Percentiles rank a stretch among this genome's conserved stretches.
Conservation (phyloP, 2,329 filamentous ascomycete genomes). For the Monilinia vaccinii-corymbosi region DNA sequence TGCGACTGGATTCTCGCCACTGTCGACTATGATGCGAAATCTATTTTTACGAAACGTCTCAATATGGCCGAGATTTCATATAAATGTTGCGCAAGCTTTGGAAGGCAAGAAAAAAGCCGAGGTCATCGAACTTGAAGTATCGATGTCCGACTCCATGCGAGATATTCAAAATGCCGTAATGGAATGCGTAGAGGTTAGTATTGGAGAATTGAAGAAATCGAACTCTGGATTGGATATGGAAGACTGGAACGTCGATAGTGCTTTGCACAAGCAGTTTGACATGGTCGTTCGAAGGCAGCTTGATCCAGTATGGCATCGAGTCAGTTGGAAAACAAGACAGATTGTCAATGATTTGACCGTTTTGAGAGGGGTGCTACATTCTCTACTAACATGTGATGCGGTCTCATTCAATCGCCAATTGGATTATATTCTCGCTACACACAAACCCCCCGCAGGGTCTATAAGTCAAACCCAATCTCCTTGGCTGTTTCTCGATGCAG, state of each 20-base stretch:
- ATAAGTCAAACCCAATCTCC: constrained; percentile 84
- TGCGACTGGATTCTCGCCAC: constrained; percentile 74
- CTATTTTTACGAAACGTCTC: constrained; percentile 83
- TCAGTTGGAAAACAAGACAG: constrained; percentile 89
- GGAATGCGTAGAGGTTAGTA: constrained; percentile 92
- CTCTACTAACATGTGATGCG: constrained; percentile 74
- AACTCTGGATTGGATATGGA: constrained; percentile 90
- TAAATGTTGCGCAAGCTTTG: constrained; percentile 78
- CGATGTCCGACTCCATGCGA: constrained; percentile 90
- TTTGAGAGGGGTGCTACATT: constrained; percentile 73
- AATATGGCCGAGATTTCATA: constrained; percentile 88
- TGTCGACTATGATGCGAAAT: constrained; percentile 86
- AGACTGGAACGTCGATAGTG: constrained; percentile 93
- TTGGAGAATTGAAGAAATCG: constrained; percentile 84
- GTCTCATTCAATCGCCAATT: constrained; percentile 89
- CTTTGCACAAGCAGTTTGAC: constrained; percentile 87
- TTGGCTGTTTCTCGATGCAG: constrained; percentile 92
- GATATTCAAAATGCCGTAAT: constrained; percentile 91
- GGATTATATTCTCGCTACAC: constrained; percentile 86
- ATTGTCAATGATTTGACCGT: constrained; percentile 86
- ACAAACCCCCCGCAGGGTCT: constrained; percentile 79
- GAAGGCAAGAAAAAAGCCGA: constrained; percentile 91
- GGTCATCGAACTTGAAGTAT: constrained; percentile 91
- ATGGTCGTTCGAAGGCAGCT: constrained; percentile 78
- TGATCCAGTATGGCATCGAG: constrained; percentile 93